A percentile compares a stretch with the other conserved stretches of the same genome.
Conservation (phyloP, 345 rosid genomes). For the Carallia brachiata region DNA sequence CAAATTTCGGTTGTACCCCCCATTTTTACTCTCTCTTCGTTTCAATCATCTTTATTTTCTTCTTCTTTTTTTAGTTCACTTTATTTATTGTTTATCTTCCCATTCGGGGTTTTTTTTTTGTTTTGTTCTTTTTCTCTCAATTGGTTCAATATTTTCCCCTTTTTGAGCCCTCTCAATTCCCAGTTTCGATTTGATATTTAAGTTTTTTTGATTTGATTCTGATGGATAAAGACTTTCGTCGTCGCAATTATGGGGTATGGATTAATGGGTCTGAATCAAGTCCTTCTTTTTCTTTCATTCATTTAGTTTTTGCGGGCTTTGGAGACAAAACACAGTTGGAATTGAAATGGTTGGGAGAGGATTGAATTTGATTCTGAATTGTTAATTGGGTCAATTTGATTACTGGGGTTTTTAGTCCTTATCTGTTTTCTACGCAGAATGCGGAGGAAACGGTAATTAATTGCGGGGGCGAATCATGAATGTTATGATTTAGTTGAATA, state of each 20-base stretch:
- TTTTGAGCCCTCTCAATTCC: background rate
- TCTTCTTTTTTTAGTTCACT: background rate
- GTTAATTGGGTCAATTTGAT: background rate
- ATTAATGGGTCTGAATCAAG: conserved; percentile 3
- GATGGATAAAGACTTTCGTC: conserved; percentile 11
- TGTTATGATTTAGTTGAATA: too few species aligned
- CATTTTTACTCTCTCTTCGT: background rate
- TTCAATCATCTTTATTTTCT: background rate
- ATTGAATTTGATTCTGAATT: background rate
- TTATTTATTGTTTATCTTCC: background rate
- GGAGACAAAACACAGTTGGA: background rate
- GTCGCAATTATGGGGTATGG: conserved; percentile 11
- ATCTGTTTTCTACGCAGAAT: background rate
- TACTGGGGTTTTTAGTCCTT: background rate
- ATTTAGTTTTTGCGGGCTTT: background rate
- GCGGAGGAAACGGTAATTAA: background rate
- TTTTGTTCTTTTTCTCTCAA: background rate
- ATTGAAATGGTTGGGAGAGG: background rate
- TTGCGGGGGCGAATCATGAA: background rate
- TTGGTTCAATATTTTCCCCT: background rate
- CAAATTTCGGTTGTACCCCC: background rate
- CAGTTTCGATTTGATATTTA: background rate
- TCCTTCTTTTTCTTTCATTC: background rate
- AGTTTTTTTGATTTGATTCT: background rate
- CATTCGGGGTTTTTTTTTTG: background rate